phyloP scores from a whole-genome alignment of 169 alveolate species.

The Plasmodium gonderi region DNA sequence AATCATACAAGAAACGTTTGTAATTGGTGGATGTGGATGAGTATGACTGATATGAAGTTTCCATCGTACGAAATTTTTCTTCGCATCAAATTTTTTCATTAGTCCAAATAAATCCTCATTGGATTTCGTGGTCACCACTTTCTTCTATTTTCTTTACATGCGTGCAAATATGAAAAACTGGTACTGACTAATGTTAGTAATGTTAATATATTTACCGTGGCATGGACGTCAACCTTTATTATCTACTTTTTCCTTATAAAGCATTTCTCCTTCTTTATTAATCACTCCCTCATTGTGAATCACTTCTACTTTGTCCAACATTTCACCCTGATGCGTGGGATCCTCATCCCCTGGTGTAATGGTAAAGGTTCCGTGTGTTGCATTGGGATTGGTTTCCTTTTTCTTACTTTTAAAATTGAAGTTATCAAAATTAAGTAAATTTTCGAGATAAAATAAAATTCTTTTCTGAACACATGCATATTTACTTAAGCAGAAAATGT shows the following conservation, averaged over 20 bases:
- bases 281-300: neutral
- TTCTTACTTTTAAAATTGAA: conserved; percentile 59
- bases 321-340: neutral
- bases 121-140: too few species aligned
- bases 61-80: neutral
- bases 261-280: neutral
- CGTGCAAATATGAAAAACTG: too few species aligned
- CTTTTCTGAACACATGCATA: conserved; percentile 62
- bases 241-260: neutral
- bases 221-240: neutral
- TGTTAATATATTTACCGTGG: neutral
- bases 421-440: conserved; percentile 57
- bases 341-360: neutral
- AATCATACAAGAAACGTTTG: neutral
- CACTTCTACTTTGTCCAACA: neutral
- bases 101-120: neutral
- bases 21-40: neutral
- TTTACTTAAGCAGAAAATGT: conserved; percentile 46
- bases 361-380: neutral
- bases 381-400: neutral
- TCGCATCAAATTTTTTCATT: neutral
- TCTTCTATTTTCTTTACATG: too few species aligned
- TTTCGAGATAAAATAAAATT: conserved; percentile 60
- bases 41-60: neutral
- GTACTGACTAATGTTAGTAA: too few species aligned